phyloP scores from a whole-genome alignment of 306 rosid species.

The Geum urbanum region DNA sequence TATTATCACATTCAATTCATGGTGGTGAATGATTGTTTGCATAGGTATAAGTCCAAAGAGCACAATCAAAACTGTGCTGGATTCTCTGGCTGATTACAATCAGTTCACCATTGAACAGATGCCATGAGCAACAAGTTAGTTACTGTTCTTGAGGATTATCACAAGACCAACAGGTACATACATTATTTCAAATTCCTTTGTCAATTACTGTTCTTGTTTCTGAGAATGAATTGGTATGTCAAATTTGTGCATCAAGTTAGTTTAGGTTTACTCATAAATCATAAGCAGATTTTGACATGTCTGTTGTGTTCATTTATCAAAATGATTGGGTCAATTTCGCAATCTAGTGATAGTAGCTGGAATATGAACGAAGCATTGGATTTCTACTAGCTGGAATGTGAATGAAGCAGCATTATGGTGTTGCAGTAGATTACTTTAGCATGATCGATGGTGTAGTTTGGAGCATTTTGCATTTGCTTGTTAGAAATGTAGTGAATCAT shows the following conservation, averaged over 20 bases:
- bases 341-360: too few species aligned
- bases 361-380: not conserved
- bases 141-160: slow-evolving; percentile 47
- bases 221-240: not conserved
- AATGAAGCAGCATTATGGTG: slow-evolving; percentile 1
- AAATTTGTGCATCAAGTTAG: not conserved
- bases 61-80: slow-evolving; percentile 62
- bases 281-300: not conserved
- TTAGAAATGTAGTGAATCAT: slow-evolving; percentile 10
- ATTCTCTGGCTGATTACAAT: slow-evolving; percentile 55
- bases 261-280: not conserved
- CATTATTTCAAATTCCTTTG: not conserved
- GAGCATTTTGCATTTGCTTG: not conserved
- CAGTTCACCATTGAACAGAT: slow-evolving; percentile 94
- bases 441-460: not conserved
- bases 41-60: slow-evolving; percentile 72
- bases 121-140: slow-evolving; percentile 84
- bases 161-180: slow-evolving; percentile 68
- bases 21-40: slow-evolving; percentile 94
- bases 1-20: slow-evolving; percentile 93
- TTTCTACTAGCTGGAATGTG: not conserved
- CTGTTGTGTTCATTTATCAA: not conserved
- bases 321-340: not conserved
- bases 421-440: not conserved
- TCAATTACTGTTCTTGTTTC: not conserved